phyloP scores from a whole-genome alignment of 169 alveolate species.

The Plasmodium gallinaceum region DNA sequence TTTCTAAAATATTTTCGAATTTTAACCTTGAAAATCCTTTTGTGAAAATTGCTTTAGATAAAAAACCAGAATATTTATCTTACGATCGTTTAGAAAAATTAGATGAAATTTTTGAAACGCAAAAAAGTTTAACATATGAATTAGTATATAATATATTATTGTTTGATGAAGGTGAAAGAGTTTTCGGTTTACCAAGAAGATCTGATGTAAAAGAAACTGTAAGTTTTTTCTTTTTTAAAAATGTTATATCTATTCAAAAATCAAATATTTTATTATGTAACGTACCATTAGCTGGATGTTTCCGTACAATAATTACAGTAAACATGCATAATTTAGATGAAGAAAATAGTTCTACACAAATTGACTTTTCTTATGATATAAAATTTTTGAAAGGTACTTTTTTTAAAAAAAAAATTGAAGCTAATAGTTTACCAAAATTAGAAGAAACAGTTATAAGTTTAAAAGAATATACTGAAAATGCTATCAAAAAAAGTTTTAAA shows the following conservation, averaged over 20 bases:
- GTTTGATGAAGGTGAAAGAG: conserved; percentile 15
- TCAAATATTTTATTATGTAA: neutral
- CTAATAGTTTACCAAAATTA: conserved; percentile 17
- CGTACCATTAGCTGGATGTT: conserved; percentile 19
- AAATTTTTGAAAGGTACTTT: conserved; percentile 30
- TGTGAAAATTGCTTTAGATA: neutral
- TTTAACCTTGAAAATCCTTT: conserved; percentile 33
- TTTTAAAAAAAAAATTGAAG: conserved; percentile 9
- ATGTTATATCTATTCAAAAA: conserved; percentile 26
- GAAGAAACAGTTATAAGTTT: conserved; percentile 8
- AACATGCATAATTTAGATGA: conserved; percentile 3
- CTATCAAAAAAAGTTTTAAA: conserved; percentile 9
- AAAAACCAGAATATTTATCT: conserved; percentile 6
- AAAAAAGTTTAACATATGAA: conserved; percentile 1
- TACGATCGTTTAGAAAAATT: conserved; percentile 9
- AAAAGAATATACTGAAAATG: conserved; percentile 14
- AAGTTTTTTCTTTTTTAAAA: conserved; percentile 27
- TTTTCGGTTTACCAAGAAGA: conserved; percentile 34
- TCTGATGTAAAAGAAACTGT: conserved; percentile 30
- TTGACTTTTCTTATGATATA: conserved; percentile 34
- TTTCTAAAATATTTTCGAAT: conserved; percentile 14
- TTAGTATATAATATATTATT: conserved; percentile 10
- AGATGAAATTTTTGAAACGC: neutral
- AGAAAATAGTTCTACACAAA: conserved; percentile 6
- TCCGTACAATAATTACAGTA: conserved; percentile 18